Conservation (phyloP, 2,329 filamentous ascomycete genomes). For the Epichloe glyceriae region DNA sequence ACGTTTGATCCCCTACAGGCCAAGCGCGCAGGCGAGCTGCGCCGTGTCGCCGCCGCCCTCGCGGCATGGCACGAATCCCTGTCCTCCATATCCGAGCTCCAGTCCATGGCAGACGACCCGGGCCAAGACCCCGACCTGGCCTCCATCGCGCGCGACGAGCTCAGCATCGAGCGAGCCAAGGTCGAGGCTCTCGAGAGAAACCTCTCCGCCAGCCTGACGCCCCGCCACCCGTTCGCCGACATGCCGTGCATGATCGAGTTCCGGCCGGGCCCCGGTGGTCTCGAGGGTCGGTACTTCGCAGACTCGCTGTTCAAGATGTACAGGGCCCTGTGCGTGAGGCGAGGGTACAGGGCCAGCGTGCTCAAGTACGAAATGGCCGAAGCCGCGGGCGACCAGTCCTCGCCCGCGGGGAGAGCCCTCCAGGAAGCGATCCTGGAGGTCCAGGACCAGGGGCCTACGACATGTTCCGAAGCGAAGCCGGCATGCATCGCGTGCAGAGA, state of each 20-base stretch:
- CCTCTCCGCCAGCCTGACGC: slow-evolving; percentile 68
- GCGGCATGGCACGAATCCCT: slow-evolving; percentile 44
- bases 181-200: slow-evolving; percentile 51
- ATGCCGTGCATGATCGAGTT: slow-evolving; percentile 88
- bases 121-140: slow-evolving; percentile 57
- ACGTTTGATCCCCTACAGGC: slow-evolving; percentile 45
- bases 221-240: slow-evolving; percentile 77
- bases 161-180: slow-evolving; percentile 48
- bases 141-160: slow-evolving; percentile 68
- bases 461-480: slow-evolving; percentile 71
- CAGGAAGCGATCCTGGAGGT: slow-evolving; percentile 84
- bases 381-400: slow-evolving; percentile 39
- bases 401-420: slow-evolving; percentile 54
- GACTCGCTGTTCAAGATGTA: slow-evolving; percentile 88
- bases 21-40: slow-evolving; percentile 48
- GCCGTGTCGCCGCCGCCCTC: slow-evolving; percentile 42
- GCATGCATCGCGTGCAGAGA: slow-evolving; percentile 89
- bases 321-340: slow-evolving; percentile 57
- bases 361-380: slow-evolving; percentile 73
- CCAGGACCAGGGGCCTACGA: slow-evolving; percentile 67
- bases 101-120: slow-evolving; percentile 29
- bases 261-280: slow-evolving; percentile 78
- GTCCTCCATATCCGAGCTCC: slow-evolving; percentile 40
- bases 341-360: slow-evolving; percentile 51
- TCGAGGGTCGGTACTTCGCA: slow-evolving; percentile 84